Percentiles rank a stretch among this genome's conserved stretches.
These are phyloP conservation scores for Lyophyllum atratum DNA, from an alignment of 768 basidiomycete genomes.

Conservation along the genomic window DNA sequence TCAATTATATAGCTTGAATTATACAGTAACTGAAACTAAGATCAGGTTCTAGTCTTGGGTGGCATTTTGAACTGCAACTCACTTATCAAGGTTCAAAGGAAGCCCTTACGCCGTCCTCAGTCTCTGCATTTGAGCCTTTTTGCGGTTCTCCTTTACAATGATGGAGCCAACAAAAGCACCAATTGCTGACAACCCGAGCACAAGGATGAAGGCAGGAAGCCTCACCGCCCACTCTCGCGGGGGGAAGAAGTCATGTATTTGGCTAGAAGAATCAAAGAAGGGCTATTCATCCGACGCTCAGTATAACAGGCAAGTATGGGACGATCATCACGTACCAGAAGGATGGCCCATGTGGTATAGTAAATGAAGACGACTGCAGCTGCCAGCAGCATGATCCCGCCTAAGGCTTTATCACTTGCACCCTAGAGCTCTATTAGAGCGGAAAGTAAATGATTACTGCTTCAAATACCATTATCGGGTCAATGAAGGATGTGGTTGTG, in stretches of 20 bases:
- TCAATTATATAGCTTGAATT: neutral
- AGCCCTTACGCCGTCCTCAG: slow-evolving; percentile 55
- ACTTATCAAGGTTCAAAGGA: neutral
- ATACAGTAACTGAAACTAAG: neutral
- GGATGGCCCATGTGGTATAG: slow-evolving; percentile 90
- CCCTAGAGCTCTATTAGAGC: slow-evolving; percentile 47
- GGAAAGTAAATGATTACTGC: slow-evolving; percentile 4
- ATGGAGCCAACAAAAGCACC: slow-evolving; percentile 81
- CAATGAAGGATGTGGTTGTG: slow-evolving; percentile 2
- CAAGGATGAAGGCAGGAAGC: slow-evolving; percentile 80
- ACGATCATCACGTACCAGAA: slow-evolving; percentile 59
- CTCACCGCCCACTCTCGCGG: slow-evolving; percentile 91
- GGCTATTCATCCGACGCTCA: slow-evolving; percentile 48
- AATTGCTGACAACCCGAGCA: slow-evolving; percentile 79
- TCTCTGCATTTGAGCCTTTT: slow-evolving; percentile 63
- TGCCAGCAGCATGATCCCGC: slow-evolving; percentile 76
- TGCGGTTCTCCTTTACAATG: slow-evolving; percentile 71
- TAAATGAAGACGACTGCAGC: slow-evolving; percentile 81
- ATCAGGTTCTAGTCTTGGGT: neutral
- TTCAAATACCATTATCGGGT: slow-evolving; percentile 16
- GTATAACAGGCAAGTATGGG: slow-evolving; percentile 2
- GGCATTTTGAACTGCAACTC: neutral
- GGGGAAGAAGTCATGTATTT: slow-evolving; percentile 80
- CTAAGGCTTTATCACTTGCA: slow-evolving; percentile 78
- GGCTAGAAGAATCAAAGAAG: slow-evolving; percentile 76